Base-by-base conservation (phyloP, 2,329 filamentous ascomycete species). In the Paraconiothyrium brasiliense region DNA sequence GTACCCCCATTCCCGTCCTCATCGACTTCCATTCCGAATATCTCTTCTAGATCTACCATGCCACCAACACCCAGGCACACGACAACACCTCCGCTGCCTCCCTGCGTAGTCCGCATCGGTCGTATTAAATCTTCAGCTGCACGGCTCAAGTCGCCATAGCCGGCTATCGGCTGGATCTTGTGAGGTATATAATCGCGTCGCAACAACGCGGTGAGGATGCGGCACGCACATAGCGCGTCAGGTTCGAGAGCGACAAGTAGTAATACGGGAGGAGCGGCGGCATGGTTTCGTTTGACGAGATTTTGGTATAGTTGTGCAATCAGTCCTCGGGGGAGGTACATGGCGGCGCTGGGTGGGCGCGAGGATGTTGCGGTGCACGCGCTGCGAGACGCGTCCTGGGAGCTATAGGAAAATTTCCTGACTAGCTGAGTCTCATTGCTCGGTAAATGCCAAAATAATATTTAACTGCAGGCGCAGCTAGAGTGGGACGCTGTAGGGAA, bases 111-210 rank as follows among this genome's bases (percentile, higher is more conserved):
- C 84, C 93, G 94, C 92, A 97, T 93, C 11, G 93, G 93, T 58
- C 84, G 85, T 44, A 97, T 91, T 48, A 96, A 84, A 67, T 94
- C 89, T 73, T 87, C 86, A 49, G 94, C 94, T 24, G 90, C 90
- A 69, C 88, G 89, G 74, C 92, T 86, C 50, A 99, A 87, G 77
- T 98, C 95, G 67, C 88, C 90, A 87, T 97, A 98, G 58, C 95
- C 95, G 22, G 92, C 89, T 58, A 99, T 90, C 1, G 95, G 95
- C 73, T 97, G 92, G 74, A 98, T 97, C 81, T 97, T 98, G 83
- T 98, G 94, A 14, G 91, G 92, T 70, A 99, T 97, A 76, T 97
- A 98, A 83, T 99, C 95, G 84, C 94, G 91, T 81, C 97, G 97
- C 63, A 99, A 85, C n/a, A 99, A 86, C 54, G 91, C 87, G 2